Evolutionary conservation across 2,329 filamentous ascomycete genomes (phyloP), one percentile per base, ranked within the genome.

Genomic region (Bipolaris gigantea): DNA sequence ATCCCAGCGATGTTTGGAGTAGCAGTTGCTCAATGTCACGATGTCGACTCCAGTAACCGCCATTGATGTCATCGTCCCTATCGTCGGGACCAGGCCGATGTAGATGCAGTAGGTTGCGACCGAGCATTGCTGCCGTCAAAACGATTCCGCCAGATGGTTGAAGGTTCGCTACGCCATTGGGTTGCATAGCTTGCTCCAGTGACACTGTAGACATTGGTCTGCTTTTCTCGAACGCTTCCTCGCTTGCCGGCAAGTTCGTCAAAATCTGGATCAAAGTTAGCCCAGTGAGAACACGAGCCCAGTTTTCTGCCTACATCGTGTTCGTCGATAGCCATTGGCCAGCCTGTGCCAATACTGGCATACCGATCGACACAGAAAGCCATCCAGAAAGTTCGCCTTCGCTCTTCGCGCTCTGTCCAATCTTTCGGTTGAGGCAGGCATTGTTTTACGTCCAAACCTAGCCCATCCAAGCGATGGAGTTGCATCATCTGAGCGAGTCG

Each of bases 301-400:
- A 44, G 7, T 8, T n/a, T 8, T 15, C n/a, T 35, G 41, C 81
- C 74, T 65, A 86, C 83, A 72, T 99, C 94, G 70, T 83, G 85
- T 76, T 99, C 94, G 61, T 97, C 93, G 50, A 97, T 85, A 0
- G 84, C 86, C 89, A 97, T 93, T 0, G 94, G 94, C 94, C 94
- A 97, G 6, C 94, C 94, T 2, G 94, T 97, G 32, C 94, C 94
- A 52, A 97, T 94, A 67, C 92, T 97, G 5, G 92, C 90, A 75
- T 96, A 97, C 48, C 94, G 85, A 69, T 97, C 94, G 59, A 92
- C 80, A 64, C 88, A 91, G 69, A 96, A 97, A 3, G 89, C 85
- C 85, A 94, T 88, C 94, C 94, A 99, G 64, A 97, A 97, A 0
- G 92, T 96, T 60, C 94, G 83, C 48, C 94, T 83, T 62, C 94